Percentiles rank a stretch among this genome's conserved stretches.
Evolutionary conservation across 2,329 filamentous ascomycete species (phyloP).

Genomic region (Endoconidiophora laricicola): DNA sequence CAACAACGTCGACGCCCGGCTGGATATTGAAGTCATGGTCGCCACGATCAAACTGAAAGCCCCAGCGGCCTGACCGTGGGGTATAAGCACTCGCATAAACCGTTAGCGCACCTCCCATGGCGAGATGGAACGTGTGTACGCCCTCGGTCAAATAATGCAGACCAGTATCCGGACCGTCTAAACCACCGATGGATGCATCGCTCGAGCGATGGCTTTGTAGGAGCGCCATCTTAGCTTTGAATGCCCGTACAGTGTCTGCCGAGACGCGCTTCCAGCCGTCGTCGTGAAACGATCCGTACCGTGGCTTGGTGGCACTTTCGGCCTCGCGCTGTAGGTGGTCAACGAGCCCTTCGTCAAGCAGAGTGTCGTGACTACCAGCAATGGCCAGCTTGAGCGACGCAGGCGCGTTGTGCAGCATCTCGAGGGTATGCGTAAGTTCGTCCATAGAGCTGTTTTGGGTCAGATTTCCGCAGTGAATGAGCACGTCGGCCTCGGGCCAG

Average conservation of each 20-base stretch:
- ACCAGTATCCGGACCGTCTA: constrained; percentile 13
- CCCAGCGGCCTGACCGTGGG: constrained; percentile 24
- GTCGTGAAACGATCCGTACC: constrained; percentile 14
- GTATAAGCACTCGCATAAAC: constrained; percentile 32
- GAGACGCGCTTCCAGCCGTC: not conserved
- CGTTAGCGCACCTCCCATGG: constrained; percentile 25
- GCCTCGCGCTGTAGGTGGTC: not conserved
- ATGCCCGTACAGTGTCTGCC: constrained; percentile 15
- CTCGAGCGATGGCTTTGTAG: constrained; percentile 4
- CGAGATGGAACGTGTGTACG: constrained; percentile 22
- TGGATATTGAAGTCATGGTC: constrained; percentile 18
- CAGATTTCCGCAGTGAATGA: constrained; percentile 34
- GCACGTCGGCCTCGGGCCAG: constrained; percentile 22
- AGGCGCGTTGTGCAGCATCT: constrained; percentile 22
- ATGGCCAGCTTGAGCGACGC: constrained; percentile 33
- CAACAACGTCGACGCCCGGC: constrained; percentile 18
- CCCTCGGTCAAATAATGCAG: constrained; percentile 29
- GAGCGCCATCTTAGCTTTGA: constrained; percentile 18
- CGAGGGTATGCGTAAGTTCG: constrained; percentile 23
- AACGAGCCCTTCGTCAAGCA: constrained; percentile 18
- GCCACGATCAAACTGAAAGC: constrained; percentile 26
- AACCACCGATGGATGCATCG: not conserved
- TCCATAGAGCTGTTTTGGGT: constrained; percentile 27
- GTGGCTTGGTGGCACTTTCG: not conserved
- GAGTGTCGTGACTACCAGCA: constrained; percentile 36